Evolutionary conservation across 306 rosid species (phyloP).

Genomic region (Medicago arabica): DNA sequence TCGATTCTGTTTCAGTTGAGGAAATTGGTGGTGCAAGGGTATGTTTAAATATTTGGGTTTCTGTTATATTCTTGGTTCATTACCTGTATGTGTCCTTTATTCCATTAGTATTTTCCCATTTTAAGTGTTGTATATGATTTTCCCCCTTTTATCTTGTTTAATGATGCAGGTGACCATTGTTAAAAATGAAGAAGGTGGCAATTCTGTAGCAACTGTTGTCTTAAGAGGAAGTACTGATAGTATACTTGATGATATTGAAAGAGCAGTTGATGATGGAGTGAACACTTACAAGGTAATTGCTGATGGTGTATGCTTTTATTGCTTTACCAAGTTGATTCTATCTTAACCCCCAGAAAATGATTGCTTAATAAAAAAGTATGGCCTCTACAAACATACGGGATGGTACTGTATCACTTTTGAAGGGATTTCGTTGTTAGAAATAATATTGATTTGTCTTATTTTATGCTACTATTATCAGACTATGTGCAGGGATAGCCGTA

Average conservation of each 20-base stretch:
- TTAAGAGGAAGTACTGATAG: constrained; percentile 90
- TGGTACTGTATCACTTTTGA: constrained; percentile 22
- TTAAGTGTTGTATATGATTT: constrained; percentile 7
- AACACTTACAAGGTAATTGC: constrained; percentile 82
- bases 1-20: constrained; percentile 83
- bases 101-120: neutral
- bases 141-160: neutral
- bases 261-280: constrained; percentile 97
- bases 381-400: constrained; percentile 4
- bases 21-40: constrained; percentile 97
- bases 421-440: neutral
- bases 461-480: constrained; percentile 61
- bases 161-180: constrained; percentile 69
- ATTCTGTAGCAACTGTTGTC: constrained; percentile 81
- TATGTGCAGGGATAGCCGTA: constrained; percentile 93
- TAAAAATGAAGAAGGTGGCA: constrained; percentile 91
- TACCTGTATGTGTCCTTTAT: neutral
- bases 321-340: constrained; percentile 11
- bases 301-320: constrained; percentile 15
- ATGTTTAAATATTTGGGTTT: constrained; percentile 42
- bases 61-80: constrained; percentile 26
- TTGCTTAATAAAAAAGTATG: neutral
- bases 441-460: constrained; percentile 18
- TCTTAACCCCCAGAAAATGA: neutral
- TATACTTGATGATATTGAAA: constrained; percentile 88